Evolutionary conservation across 2,329 filamentous ascomycete species (phyloP).

Genomic region (Lizonia empirigonia): DNA sequence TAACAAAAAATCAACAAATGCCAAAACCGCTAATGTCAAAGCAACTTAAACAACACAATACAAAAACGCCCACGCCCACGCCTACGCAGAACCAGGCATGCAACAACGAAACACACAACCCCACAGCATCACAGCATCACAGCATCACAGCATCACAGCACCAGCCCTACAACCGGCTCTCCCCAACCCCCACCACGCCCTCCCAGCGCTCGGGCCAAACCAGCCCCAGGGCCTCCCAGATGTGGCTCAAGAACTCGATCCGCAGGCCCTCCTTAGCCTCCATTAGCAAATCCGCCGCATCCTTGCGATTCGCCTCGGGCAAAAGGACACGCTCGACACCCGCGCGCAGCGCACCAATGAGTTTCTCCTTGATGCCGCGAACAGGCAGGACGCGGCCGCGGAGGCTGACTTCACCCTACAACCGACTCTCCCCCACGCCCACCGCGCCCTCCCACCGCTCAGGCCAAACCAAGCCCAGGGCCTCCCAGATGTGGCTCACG

Average conservation of each 20-base stretch:
- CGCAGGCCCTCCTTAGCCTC: constrained; percentile 87
- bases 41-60: no score
- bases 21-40: no score
- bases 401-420: no score
- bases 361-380: constrained; percentile 97
- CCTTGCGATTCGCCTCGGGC: constrained; percentile 87
- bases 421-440: constrained; percentile 73
- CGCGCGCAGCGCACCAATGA: constrained; percentile 90
- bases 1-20: no score
- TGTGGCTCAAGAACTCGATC: constrained; percentile 90
- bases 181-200: constrained; percentile 67
- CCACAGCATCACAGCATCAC: no score
- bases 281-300: constrained; percentile 84
- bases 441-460: constrained; percentile 76
- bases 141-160: no score
- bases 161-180: constrained; percentile 79
- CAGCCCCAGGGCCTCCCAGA: constrained; percentile 89
- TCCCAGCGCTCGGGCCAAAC: constrained; percentile 92
- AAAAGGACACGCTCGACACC: constrained; percentile 94
- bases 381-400: constrained; percentile 91
- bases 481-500: constrained; percentile 95
- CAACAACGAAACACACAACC: no score
- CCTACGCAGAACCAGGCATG: no score
- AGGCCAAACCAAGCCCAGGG: constrained; percentile 88
- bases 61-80: no score